These are phyloP conservation scores for Fusarium coffeatum DNA, from an alignment of 2,329 filamentous ascomycete genomes.

Conservation along the genomic window DNA sequence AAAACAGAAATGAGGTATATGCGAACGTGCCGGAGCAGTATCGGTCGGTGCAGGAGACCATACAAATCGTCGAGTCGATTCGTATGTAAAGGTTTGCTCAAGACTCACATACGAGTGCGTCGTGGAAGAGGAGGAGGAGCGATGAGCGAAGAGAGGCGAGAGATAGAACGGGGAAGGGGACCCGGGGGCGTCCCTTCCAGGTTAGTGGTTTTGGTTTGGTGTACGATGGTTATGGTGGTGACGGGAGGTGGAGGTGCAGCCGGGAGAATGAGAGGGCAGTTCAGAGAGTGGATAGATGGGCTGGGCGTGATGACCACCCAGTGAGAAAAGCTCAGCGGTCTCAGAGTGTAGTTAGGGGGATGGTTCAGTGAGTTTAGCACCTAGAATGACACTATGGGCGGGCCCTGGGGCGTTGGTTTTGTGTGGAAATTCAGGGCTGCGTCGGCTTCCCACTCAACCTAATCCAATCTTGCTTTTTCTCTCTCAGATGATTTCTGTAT, in stretches of 20 bases:
- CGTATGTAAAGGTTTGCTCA: constrained; percentile 24
- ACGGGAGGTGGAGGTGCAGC: constrained; percentile 16
- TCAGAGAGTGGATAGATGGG: constrained; percentile 4
- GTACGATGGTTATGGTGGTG: constrained; percentile 37
- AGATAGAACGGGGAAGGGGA: constrained; percentile 38
- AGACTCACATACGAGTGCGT: constrained; percentile 9
- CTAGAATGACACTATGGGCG: constrained; percentile 24
- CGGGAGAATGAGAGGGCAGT: constrained; percentile 7
- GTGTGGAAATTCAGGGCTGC: not conserved
- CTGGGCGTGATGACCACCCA: constrained; percentile 10
- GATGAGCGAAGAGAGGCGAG: constrained; percentile 40
- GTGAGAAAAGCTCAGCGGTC: constrained; percentile 17
- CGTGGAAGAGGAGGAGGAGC: constrained; percentile 36
- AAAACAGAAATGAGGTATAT: constrained; percentile 19
- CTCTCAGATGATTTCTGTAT: not conserved
- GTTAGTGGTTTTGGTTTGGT: constrained; percentile 36
- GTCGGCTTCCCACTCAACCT: not conserved
- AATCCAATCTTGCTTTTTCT: constrained; percentile 15
- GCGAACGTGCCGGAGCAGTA: constrained; percentile 23
- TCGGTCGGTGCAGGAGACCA: constrained; percentile 36
- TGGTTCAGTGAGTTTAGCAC: constrained; percentile 15
- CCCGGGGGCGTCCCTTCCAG: constrained; percentile 30
- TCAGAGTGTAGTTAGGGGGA: constrained; percentile 16
- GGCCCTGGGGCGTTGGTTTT: not conserved
- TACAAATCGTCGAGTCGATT: constrained; percentile 32